A percentile compares a stretch with the other conserved stretches of the same genome.
Evolutionary conservation across 2,329 filamentous ascomycete genomes (phyloP).

Genomic region (Cordyceps javanica): DNA sequence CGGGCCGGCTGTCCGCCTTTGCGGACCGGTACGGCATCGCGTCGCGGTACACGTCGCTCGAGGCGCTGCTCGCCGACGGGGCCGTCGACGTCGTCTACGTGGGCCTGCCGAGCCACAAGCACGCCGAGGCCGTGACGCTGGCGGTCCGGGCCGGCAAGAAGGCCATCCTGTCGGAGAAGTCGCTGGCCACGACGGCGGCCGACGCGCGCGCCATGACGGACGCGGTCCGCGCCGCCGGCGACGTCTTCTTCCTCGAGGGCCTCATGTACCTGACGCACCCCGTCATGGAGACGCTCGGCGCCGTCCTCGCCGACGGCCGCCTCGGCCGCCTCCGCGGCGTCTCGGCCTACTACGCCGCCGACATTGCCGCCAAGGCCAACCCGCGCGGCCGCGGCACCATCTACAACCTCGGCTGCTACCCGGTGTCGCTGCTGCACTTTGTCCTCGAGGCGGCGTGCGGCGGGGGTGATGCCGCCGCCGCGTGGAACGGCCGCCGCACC

Average conservation of each 20-base stretch:
- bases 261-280: slow-evolving; percentile 24
- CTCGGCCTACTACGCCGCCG: slow-evolving; percentile 22
- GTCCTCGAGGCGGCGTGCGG: slow-evolving; percentile 21
- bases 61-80: slow-evolving; percentile 19
- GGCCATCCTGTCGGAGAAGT: slow-evolving; percentile 23
- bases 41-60: slow-evolving; percentile 17
- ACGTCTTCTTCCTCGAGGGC: slow-evolving; percentile 24
- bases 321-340: slow-evolving; percentile 19
- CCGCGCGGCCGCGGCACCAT: slow-evolving; percentile 24
- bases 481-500: slow-evolving; percentile 15
- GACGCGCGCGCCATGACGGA: slow-evolving; percentile 20
- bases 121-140: slow-evolving; percentile 20
- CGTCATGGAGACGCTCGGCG: slow-evolving; percentile 19
- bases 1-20: slow-evolving; percentile 20
- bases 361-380: slow-evolving; percentile 23
- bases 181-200: slow-evolving; percentile 21
- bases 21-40: slow-evolving; percentile 21
- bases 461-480: slow-evolving; percentile 11
- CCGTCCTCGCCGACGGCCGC: slow-evolving; percentile 18
- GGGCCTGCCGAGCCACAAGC: slow-evolving; percentile 22
- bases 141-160: slow-evolving; percentile 19
- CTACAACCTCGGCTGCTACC: slow-evolving; percentile 25
- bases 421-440: slow-evolving; percentile 22
- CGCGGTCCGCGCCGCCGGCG: slow-evolving; percentile 15
- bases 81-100: slow-evolving; percentile 23